Base-by-base conservation (phyloP, 192 early-diverging fungal genomes). In the Linnemannia elongata region DNA sequence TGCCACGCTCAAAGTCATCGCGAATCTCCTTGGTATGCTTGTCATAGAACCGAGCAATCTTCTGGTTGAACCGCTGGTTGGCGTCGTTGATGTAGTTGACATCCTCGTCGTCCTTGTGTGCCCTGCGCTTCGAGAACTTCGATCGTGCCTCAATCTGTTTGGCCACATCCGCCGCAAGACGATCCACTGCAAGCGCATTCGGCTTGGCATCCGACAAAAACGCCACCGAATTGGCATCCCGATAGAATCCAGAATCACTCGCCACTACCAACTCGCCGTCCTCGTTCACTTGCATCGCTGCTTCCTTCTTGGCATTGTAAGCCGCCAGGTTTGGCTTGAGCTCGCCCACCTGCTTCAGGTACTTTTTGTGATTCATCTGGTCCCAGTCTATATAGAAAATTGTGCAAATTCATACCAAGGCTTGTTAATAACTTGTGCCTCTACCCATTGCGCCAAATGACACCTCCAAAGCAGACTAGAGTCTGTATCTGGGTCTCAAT, bases 21-120 rank as follows among this genome's bases (percentile, higher is more conserved):
- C 94, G 94, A 54, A 99, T 98, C 78, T 99, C 98, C 74, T 94
- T 94, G 18, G 98, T 99, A 85, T 98, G 93, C 85, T 97, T 97
- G 85, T 99, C 98, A 76, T 97, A 99, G 39, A 97, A 97, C 41
- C 98, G 88, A 60, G 96, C 87, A 90, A 99, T 97, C 93, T 99
- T 99, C 81, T 97, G 96, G 93, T 99, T 99, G 89, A 99, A 99
- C 27, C 93, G 90, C 74, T 95, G 96, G 86, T 99, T 99, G 84
- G 96, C 91, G 52, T 99, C 97, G 82, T 99, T 99, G 90, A 99
- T 99, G 89, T 97, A 99, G 22, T 97, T 96, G 74, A 97, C 96
- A 66, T 96, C 96, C 74, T 98, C 98, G 44, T 95, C 95, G 33
- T 95, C 93, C 87, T 95, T 94, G 70, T 91, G 95, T 55, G 93